Evolutionary conservation across 2,329 filamentous ascomycete species (phyloP), one percentile per base, ranked within the genome.

Genomic region (Phaeosphaeria sp.): DNA sequence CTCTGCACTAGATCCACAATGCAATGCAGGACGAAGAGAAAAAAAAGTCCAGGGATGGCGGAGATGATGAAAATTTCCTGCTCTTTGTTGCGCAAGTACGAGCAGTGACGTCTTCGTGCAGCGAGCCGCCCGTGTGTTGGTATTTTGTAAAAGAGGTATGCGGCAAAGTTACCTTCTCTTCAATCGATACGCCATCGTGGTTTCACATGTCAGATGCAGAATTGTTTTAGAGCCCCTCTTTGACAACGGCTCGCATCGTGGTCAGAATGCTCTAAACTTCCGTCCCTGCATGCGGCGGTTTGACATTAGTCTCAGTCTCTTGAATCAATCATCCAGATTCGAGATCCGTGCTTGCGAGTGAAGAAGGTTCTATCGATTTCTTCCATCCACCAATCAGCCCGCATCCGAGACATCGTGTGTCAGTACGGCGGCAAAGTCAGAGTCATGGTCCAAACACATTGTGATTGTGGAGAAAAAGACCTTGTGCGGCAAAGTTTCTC

Each of bases 361-460:
- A 50, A 50, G 25, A 39, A 18, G n/a, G 18, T 20, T 33, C 22
- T n/a, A 11, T 23, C 22, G 22, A 11, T 23, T 30, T 52, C 36
- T 60, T 60, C 57, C 42, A 53, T 54, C 57, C 50, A 55, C 21
- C 44, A 25, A 23, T 25, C 5, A 46, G 44, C 21, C 47, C 15
- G 9, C 20, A 18, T 22, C 22, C 36, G 33, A 30, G 20, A 42
- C 18, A 22, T 18, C 47, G 30, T 36, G 30, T 36, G 30, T 36
- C 13, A 36, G 30, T 36, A 41, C 46, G 21, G 47, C 27, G 18
- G 27, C 25, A 48, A 48, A 30, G 20, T 13, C 18, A 44, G n/a
- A 44, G 21, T 20, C 42, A 13, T 36, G 30, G 30, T 7, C 30
- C 30, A 11, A 36, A 36, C 30, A 36, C 30, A 11, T 36, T 36